phyloP scores from a whole-genome alignment of 306 rosid genomes.

The Lotus japonicus region DNA sequence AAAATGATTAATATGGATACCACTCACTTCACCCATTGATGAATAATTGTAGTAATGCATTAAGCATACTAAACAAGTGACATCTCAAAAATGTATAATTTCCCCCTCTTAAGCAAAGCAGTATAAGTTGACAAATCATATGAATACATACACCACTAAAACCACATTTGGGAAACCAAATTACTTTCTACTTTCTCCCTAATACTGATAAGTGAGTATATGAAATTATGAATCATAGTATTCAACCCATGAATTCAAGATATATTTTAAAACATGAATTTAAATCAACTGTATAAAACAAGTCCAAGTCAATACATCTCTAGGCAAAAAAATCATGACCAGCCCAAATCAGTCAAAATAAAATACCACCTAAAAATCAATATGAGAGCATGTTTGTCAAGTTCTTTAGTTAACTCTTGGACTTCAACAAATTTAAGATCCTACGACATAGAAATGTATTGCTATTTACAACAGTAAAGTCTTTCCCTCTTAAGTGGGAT shows the following conservation, averaged over 20 bases:
- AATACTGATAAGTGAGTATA: neutral
- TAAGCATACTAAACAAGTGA: neutral
- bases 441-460: neutral
- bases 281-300: neutral
- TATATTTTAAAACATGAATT: neutral
- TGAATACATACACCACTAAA: neutral
- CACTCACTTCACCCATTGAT: neutral
- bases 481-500: neutral
- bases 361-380: neutral
- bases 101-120: neutral
- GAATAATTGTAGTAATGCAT: neutral
- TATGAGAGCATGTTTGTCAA: neutral
- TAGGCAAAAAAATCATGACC: neutral
- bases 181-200: constrained; percentile 1
- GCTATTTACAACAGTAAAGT: neutral
- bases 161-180: neutral
- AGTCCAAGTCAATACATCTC: neutral
- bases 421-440: neutral
- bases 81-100: neutral
- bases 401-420: neutral
- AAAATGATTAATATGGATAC: neutral
- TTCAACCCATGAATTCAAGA: neutral
- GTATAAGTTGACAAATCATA: neutral
- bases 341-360: neutral
- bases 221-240: neutral